phyloP scores from a whole-genome alignment of 1,139 yeast species.

The Lodderomyces margitis region DNA sequence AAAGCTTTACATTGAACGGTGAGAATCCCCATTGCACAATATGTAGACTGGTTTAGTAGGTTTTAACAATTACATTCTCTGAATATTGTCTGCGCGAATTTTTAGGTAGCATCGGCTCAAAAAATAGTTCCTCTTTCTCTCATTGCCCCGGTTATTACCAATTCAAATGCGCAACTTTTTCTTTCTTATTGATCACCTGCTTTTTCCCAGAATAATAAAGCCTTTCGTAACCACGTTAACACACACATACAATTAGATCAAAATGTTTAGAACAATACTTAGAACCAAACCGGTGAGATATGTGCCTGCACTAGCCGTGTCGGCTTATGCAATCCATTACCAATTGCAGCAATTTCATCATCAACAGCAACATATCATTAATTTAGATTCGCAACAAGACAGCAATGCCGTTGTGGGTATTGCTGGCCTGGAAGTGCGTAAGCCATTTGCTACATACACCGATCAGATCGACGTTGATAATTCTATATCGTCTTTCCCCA shows the following conservation, averaged over 20 bases:
- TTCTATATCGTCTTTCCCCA: slow-evolving; percentile 53
- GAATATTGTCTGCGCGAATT: neutral
- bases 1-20: no score
- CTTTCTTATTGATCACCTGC: neutral
- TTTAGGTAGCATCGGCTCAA: slow-evolving; percentile 1
- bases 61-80: neutral
- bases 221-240: neutral
- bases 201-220: neutral
- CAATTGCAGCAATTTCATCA: neutral
- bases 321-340: slow-evolving; percentile 8
- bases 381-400: slow-evolving; percentile 9
- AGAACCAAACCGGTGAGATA: slow-evolving; percentile 2
- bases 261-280: slow-evolving; percentile 6
- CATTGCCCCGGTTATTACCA: neutral
- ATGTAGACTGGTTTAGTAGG: no score
- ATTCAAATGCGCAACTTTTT: slow-evolving; percentile 1
- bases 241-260: neutral
- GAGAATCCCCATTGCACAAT: no score
- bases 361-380: slow-evolving; percentile 1
- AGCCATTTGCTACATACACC: slow-evolving; percentile 3
- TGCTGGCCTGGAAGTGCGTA: no score
- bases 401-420: no score
- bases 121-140: neutral
- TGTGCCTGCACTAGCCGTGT: slow-evolving; percentile 10
- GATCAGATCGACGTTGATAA: slow-evolving; percentile 43